Evolutionary conservation across 805 yeast genomes (phyloP), one percentile per base, ranked within the genome.

Genomic region (Hanseniaspora mollemarum): DNA sequence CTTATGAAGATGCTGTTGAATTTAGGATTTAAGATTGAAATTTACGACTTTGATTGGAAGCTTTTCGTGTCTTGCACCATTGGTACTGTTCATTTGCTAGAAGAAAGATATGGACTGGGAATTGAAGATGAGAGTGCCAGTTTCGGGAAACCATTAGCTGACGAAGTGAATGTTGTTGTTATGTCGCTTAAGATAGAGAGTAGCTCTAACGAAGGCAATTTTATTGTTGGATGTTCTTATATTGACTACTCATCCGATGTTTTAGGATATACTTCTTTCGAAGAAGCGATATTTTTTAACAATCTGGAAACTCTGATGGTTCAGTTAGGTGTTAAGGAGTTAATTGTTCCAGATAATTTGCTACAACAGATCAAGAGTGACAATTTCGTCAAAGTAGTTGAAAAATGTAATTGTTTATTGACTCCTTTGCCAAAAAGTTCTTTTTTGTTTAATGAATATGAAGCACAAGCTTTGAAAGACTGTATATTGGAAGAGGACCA

Each of bases 301-400:
- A 90, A 88, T 60, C 65, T 90, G 55, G 97, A 92, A 63, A 80
- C 94, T 43, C 71, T 87, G 45, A 64, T 88, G 53, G 82, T 92
- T 57, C 99, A 92, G 63, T 69, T 87, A 32, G 95, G 95, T 19
- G 86, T 87, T 6, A 85, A 83, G 59, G 98, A 92, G 62, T 80
- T 87, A 37, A 62, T 92, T 15, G 58, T 90, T 5, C 81, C 82
- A 12, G 66, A 64, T 44, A 59, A 59, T 48, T 60, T 61, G 36
- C 54, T 46, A 33, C 43, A 53, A 24, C 40, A 48, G 7, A 53
- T 50, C 4, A 90, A 83, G 53, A 66, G 75, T 44, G 70, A 72
- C 43, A 87, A 87, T 61, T 69, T 90, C 50, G 68, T 69, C 21
- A 84, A 80, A 55, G 80, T 86, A 21, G 70, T 90, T 54, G 84